Evolutionary conservation across 345 rosid species (phyloP).

Genomic region (Eucalyptus dawsonii): DNA sequence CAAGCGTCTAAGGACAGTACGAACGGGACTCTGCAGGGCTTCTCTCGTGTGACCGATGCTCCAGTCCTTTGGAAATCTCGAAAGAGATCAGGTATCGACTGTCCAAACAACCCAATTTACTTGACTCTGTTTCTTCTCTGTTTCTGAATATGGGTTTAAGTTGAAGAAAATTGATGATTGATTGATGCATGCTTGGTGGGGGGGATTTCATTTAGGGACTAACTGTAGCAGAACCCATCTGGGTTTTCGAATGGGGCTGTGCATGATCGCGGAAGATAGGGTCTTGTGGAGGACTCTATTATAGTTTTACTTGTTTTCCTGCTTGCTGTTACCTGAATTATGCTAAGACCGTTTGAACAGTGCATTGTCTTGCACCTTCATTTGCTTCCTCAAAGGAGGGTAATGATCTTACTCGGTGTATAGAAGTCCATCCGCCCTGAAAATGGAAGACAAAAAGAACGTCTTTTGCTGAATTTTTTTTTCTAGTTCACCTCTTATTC

Average conservation of each 20-base stretch:
- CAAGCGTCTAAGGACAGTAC: neutral
- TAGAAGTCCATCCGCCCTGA: neutral
- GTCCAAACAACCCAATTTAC: neutral
- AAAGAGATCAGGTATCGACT: conserved; percentile 51
- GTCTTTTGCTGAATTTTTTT: neutral
- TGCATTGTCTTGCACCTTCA: neutral
- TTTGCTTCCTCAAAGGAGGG: neutral
- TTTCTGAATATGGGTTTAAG: neutral
- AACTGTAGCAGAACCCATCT: neutral
- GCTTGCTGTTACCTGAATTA: neutral
- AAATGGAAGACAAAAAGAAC: neutral
- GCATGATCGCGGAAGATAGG: neutral
- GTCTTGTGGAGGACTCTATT: neutral
- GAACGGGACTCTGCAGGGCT: conserved; percentile 33
- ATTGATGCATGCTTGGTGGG: neutral
- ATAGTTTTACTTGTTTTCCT: neutral
- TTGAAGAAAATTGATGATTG: neutral
- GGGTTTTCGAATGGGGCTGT: neutral
- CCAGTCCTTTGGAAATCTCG: conserved; percentile 70
- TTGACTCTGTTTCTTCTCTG: neutral
- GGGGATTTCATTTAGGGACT: neutral
- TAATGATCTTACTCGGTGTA: neutral
- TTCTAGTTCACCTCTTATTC: neutral
- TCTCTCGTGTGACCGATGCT: conserved; percentile 45
- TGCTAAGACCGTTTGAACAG: neutral